phyloP scores from a whole-genome alignment of 257 asterid genomes.

The Echium plantagineum region DNA sequence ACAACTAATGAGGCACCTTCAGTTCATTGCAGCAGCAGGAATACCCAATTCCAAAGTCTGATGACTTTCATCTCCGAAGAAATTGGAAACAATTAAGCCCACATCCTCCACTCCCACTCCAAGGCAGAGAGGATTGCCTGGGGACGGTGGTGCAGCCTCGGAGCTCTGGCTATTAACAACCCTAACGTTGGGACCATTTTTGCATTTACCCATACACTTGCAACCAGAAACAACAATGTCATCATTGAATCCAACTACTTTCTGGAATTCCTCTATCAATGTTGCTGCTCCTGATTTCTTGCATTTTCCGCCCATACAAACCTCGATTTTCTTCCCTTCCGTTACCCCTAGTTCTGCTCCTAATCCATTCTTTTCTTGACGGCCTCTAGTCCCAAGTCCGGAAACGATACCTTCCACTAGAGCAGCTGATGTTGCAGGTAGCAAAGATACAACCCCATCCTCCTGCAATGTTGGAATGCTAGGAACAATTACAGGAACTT shows the following conservation, averaged over 20 bases:
- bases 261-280: conserved; percentile 49
- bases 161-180: conserved; percentile 19
- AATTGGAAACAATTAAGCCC: conserved; percentile 37
- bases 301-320: neutral
- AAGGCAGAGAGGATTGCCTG: conserved; percentile 29
- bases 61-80: conserved; percentile 21
- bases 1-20: too few species aligned
- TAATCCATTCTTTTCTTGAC: conserved; percentile 17
- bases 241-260: conserved; percentile 24
- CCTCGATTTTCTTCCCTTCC: neutral
- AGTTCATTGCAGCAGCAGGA: conserved; percentile 17
- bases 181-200: conserved; percentile 68
- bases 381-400: neutral
- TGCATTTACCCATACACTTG: conserved; percentile 91
- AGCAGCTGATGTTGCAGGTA: neutral
- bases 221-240: conserved; percentile 66
- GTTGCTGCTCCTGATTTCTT: conserved; percentile 10
- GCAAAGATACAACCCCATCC: neutral
- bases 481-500: conserved; percentile 14
- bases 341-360: conserved; percentile 17
- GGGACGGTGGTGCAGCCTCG: neutral
- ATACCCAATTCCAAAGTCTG: conserved; percentile 15
- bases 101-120: conserved; percentile 76
- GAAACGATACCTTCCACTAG: neutral
- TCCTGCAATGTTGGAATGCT: neutral